Evolutionary conservation across 306 rosid genomes (phyloP), one percentile per base, ranked within the genome.

Genomic region (Hippophae gyantsensis): DNA sequence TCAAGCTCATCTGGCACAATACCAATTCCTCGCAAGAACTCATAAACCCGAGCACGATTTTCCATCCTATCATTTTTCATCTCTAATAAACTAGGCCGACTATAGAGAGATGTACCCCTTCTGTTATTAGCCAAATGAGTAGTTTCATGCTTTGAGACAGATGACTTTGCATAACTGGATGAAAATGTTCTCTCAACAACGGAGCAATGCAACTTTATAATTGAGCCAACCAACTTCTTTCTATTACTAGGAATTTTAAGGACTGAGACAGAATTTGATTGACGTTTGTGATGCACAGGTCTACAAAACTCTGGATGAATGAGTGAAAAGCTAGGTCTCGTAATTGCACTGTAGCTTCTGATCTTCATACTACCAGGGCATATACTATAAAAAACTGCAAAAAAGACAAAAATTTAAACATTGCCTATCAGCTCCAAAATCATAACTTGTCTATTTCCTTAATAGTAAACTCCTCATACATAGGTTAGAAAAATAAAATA

Each of bases 1-100:
- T 93, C 99, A 70, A 93, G 99, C 77, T 93, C 99, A 79, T 93
- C 95, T 62, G 97, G 97, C 66, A 82, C 81, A 57, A 93, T 62
- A 42, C 99, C 99, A 69, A 88, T 78, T 41, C 76, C 81, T 27
- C 77, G 69, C 69, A 92, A 79, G 69, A 88, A 92, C 56, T 82
- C 86, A 8, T 92, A 88, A 70, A 88, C 94, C 65, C 68, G 65
- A 25, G 76, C 84, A 9, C 97, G 89, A 44, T 81, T 75, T 46
- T 60, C 78, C 41, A 53, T 63, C 72, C 63, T 82, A 40, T 82
- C 94, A 52, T 82, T 88, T 73, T 73, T 88, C 94, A 85, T 86
- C 25, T 86, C 86, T 10, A 82, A 63, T 58, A 93, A 79, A 78
- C 99, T 86, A 57, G 99, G 99, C 66, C 81, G 95, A 61, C 64